A percentile compares a stretch with the other conserved stretches of the same genome.
Evolutionary conservation across 1,139 yeast species (phyloP).

Genomic region (Debaryomyces fabryi): DNA sequence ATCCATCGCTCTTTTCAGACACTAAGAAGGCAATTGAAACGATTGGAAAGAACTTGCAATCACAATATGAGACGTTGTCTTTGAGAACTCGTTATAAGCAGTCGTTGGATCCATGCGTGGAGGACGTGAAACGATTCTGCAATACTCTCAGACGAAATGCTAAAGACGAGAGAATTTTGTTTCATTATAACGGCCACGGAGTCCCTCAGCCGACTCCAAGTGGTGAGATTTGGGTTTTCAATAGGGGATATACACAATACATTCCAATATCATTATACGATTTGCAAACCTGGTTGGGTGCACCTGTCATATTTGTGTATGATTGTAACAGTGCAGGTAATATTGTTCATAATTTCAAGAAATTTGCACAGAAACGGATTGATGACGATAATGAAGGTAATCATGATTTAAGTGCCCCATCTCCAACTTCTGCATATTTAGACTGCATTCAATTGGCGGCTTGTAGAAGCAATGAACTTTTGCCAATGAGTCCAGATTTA

Average conservation of each 20-base stretch:
- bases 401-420: constrained; percentile 65
- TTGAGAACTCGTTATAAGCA: constrained; percentile 89
- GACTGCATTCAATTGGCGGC: constrained; percentile 96
- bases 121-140: constrained; percentile 91
- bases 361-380: constrained; percentile 87
- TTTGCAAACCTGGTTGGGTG: constrained; percentile 95
- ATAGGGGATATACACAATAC: constrained; percentile 94
- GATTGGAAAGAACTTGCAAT: constrained; percentile 84
- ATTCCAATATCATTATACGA: constrained; percentile 94
- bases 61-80: constrained; percentile 87
- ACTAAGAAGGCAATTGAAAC: constrained; percentile 90
- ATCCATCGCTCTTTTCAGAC: constrained; percentile 81
- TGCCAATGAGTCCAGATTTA: constrained; percentile 91
- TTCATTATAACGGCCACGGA: constrained; percentile 98
- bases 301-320: constrained; percentile 93
- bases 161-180: constrained; percentile 84
- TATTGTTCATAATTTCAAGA: constrained; percentile 85
- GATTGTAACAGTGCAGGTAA: constrained; percentile 97
- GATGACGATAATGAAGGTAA: constrained; percentile 82
- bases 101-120: constrained; percentile 92
- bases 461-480: constrained; percentile 79
- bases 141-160: constrained; percentile 87
- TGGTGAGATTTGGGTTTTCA: constrained; percentile 99
- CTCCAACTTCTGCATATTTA: constrained; percentile 70
- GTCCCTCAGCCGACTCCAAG: constrained; percentile 96